Base-by-base conservation (phyloP, 768 basidiomycete species). In the Leucocoprinus birnbaumii region DNA sequence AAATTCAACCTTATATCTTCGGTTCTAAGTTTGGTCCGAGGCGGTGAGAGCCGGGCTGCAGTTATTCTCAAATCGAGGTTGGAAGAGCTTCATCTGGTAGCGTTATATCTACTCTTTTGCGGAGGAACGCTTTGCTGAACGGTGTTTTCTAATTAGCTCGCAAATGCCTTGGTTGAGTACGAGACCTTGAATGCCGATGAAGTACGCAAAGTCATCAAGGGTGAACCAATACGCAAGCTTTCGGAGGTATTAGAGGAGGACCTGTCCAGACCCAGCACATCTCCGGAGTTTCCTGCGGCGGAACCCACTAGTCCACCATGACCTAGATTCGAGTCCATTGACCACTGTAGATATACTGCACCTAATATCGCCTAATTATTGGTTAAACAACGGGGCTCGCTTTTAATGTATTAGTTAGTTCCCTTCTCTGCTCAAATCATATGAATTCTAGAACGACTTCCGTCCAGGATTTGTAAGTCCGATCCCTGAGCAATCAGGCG, bases 111-210 rank as follows among this genome's bases (percentile, higher is more conserved):
- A 43, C 27, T 38, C 34, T 14, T n/a, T 8, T 46, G 41, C 27
- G 8, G 25, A 8, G 14, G 31, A 52, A 24, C 35, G 49, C 50
- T 37, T 21, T 37, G 34, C 46, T 49, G 25, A 43, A 24, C n/a
- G 22, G 18, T 18, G 45, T 58, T 60, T 25, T 38, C 38, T 16
- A 3, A 38, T 38, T 59, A 94, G 93, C 83, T 98, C 38, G 95
- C 96, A 1, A 80, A 82, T 52, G 96, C 96, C 9, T 74, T 99
- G 55, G 88, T 99, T 11, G 94, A 98, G 68, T 89, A 96, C 70
- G 96, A 99, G 75, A 98, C 96, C 18, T 74, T 99, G 59, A 86
- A 87, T 61, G 76, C 82, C 38, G 87, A 91, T 9, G 94, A 99
- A 69, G 95, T 98, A 16, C 75, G 79, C 63, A 86, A 82, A 70